Evolutionary conservation across 495 filamentous ascomycete genomes (phyloP), one percentile per base, ranked within the genome.

Genomic region (Staphylotrichum tortipilum): DNA sequence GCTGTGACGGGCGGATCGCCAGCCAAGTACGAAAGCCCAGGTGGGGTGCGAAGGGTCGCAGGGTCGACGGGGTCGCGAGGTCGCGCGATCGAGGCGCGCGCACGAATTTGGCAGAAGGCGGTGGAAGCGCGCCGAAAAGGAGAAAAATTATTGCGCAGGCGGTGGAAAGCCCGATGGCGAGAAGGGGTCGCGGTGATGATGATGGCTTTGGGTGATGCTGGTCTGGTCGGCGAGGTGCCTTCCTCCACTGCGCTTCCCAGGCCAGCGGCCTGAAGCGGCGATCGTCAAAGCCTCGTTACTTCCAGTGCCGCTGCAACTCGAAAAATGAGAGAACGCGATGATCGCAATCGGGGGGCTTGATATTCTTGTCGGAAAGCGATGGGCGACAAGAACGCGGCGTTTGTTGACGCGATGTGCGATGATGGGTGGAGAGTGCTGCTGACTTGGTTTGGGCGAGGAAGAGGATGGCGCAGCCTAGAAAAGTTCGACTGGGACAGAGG

Each of bases 361-460:
- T 44, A 47, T 46, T 40, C 49, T 54, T 63, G 54, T 65, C 62
- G 59, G 52, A 45, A 19, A 24, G 28, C 6, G 53, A 49, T 55
- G 18, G 48, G 55, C 60, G 49, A 55, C 37, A 52, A 53, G 47
- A 60, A 61, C 59, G 37, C 48, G 54, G 57, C 52, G 51, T 52
- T 58, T 60, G 53, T 44, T 58, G 64, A 63, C 59, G 62, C 68
- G 68, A 64, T 63, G 65, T 55, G 63, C 57, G 65, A 64, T 68
- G 55, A 36, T 26, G 51, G 61, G 55, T 55, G 63, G 43, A 47
- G 48, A 33, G 40, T 45, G 47, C 35, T 58, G 6, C 10, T n/a
- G n/a, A n/a, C n/a, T 28, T 1, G 60, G 63, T 68, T 66, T 60
- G 52, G 57, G 52, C 44, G 37, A 56, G 54, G 55, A 57, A 48